A percentile compares a stretch with the other conserved stretches of the same genome.
Conservation (phyloP, 352 stramenopile genomes). For the Phytopythium chamaehyphon region DNA sequence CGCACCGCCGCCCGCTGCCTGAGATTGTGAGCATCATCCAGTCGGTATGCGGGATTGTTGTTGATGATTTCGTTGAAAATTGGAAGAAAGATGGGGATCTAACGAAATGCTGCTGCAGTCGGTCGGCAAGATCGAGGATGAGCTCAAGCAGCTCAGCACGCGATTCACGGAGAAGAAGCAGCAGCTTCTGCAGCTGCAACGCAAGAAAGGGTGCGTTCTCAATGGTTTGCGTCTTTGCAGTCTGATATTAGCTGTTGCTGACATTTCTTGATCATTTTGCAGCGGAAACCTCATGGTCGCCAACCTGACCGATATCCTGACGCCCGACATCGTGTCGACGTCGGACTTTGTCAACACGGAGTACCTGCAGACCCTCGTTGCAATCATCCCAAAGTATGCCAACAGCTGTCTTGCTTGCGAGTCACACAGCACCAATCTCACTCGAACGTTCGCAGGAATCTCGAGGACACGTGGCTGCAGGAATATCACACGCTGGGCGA, state of each 20-base stretch:
- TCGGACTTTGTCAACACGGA: slow-evolving; percentile 95
- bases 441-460: slow-evolving; percentile 25
- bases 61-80: neutral
- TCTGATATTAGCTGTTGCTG: too few relatives aligned
- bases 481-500: slow-evolving; percentile 88
- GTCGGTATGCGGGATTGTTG: slow-evolving; percentile 38
- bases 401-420: too few relatives aligned
- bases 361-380: slow-evolving; percentile 96
- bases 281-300: slow-evolving; percentile 93
- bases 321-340: slow-evolving; percentile 83
- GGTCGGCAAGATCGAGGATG: slow-evolving; percentile 95
- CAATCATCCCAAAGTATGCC: slow-evolving; percentile 90
- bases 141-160: slow-evolving; percentile 93
- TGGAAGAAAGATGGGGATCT: neutral
- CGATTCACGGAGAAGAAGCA: slow-evolving; percentile 95
- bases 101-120: slow-evolving; percentile 32
- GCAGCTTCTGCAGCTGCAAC: slow-evolving; percentile 84
- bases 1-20: slow-evolving; percentile 93
- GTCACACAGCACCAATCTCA: neutral
- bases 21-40: slow-evolving; percentile 96
- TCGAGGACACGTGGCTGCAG: slow-evolving; percentile 87
- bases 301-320: slow-evolving; percentile 95
- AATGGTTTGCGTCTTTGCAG: too few relatives aligned
- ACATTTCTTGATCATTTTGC: neutral
- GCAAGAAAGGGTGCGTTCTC: slow-evolving; percentile 84